phyloP scores from a whole-genome alignment of 169 alveolate genomes.

The Pseudocohnilembus persalinus region DNA sequence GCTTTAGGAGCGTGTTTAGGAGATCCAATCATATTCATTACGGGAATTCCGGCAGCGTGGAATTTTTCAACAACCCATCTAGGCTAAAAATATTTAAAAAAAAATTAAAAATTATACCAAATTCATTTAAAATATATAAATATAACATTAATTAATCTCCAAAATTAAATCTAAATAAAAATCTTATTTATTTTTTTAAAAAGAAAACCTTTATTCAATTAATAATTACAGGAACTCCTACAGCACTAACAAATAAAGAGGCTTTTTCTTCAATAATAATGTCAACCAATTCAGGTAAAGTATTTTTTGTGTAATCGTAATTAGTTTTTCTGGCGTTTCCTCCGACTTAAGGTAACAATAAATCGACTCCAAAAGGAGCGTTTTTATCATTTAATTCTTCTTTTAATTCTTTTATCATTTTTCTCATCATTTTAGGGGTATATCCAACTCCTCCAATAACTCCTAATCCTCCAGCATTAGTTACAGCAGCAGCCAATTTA shows the following conservation, averaged over 20 bases:
- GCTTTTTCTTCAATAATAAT: background rate
- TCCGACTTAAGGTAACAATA: background rate
- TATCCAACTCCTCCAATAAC: background rate
- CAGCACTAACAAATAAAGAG: conserved; percentile 43
- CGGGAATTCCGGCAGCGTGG: conserved; percentile 9
- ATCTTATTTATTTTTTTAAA: too few species aligned
- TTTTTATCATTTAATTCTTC: background rate
- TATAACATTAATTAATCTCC: too few species aligned
- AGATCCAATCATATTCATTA: conserved; percentile 46
- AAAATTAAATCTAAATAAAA: too few species aligned
- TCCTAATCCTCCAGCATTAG: background rate
- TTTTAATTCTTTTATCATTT: background rate
- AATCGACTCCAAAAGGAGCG: background rate
- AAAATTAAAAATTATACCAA: too few species aligned
- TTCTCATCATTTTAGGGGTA: background rate
- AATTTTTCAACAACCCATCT: conserved; percentile 33
- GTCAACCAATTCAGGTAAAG: background rate
- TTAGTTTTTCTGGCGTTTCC: background rate
- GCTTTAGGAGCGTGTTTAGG: conserved; percentile 46
- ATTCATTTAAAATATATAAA: too few species aligned
- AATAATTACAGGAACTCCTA: conserved; percentile 34
- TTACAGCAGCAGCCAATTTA: background rate
- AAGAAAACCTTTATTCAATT: background rate
- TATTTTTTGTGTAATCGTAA: background rate
- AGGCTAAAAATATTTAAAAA: background rate